Conservation (phyloP, 176 grass and related monocot genomes). For the Oryza rufipogon region DNA sequence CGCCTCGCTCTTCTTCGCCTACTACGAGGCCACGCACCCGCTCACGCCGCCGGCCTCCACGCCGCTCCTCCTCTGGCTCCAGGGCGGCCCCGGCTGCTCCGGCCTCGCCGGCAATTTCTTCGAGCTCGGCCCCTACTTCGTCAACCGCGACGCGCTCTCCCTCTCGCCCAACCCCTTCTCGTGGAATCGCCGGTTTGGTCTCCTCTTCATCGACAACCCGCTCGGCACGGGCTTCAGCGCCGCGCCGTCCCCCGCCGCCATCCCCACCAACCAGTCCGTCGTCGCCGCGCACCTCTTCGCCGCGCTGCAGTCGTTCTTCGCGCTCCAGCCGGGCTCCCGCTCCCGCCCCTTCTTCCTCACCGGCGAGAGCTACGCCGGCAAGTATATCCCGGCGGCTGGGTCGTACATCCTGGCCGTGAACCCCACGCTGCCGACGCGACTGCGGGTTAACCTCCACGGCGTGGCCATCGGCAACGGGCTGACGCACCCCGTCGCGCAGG, state of each 20-base stretch:
- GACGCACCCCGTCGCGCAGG: slow-evolving; percentile 54
- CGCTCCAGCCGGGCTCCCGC: slow-evolving; percentile 9
- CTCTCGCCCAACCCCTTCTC: slow-evolving; percentile 47
- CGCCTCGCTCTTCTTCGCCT: slow-evolving; percentile 56
- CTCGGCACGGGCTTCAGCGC: slow-evolving; percentile 58
- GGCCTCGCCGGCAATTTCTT: slow-evolving; percentile 54
- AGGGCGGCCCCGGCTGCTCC: slow-evolving; percentile 62
- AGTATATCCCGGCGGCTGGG: slow-evolving; percentile 43
- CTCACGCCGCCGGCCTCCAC: slow-evolving; percentile 27
- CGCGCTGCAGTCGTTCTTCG: slow-evolving; percentile 47
- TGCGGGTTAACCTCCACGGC: slow-evolving; percentile 35
- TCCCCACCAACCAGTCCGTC: slow-evolving; percentile 52
- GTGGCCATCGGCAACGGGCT: slow-evolving; percentile 63
- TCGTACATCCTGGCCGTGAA: slow-evolving; percentile 39
- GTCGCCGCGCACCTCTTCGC: slow-evolving; percentile 47
- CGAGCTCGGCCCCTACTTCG: slow-evolving; percentile 55
- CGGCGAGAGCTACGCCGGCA: slow-evolving; percentile 70
- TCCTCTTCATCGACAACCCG: slow-evolving; percentile 69
- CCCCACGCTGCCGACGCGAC: background rate
- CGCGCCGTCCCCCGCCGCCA: background rate
- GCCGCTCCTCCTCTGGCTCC: slow-evolving; percentile 61
- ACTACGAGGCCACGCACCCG: slow-evolving; percentile 54
- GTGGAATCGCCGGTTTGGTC: slow-evolving; percentile 58
- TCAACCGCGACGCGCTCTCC: slow-evolving; percentile 19
- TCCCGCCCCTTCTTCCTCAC: slow-evolving; percentile 49